Conservation (phyloP, 208 protist genomes). For the Tritrichomonas foetus region DNA sequence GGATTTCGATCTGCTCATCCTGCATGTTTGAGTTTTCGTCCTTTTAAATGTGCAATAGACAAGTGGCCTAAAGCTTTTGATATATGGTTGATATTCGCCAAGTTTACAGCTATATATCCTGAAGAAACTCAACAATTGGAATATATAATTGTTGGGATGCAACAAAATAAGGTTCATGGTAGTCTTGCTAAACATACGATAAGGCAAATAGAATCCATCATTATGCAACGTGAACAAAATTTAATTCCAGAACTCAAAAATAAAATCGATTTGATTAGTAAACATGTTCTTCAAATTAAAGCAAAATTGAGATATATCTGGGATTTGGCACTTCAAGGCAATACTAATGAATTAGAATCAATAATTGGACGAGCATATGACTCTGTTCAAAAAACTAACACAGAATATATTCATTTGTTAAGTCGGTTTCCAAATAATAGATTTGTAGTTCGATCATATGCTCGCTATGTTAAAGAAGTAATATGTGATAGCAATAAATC, state of each 20-base stretch:
- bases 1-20: background rate
- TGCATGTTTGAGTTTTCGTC: background rate
- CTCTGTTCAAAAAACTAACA: background rate
- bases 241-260: background rate
- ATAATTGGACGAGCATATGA: background rate
- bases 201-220: background rate
- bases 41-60: background rate
- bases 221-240: background rate
- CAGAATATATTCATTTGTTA: background rate
- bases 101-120: conserved; percentile 12
- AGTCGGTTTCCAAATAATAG: background rate
- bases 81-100: background rate
- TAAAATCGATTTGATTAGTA: background rate
- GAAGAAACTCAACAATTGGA: background rate
- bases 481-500: background rate
- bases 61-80: background rate
- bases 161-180: background rate
- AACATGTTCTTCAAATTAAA: background rate
- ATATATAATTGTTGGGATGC: background rate
- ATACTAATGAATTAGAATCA: background rate
- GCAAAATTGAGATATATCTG: background rate
- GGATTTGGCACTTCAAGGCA: conserved; percentile 2
- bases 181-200: background rate
- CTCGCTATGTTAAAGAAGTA: background rate
- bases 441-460: background rate